Conservation (phyloP, 2,329 filamentous ascomycete genomes). For the Intubia oerlemansii region DNA sequence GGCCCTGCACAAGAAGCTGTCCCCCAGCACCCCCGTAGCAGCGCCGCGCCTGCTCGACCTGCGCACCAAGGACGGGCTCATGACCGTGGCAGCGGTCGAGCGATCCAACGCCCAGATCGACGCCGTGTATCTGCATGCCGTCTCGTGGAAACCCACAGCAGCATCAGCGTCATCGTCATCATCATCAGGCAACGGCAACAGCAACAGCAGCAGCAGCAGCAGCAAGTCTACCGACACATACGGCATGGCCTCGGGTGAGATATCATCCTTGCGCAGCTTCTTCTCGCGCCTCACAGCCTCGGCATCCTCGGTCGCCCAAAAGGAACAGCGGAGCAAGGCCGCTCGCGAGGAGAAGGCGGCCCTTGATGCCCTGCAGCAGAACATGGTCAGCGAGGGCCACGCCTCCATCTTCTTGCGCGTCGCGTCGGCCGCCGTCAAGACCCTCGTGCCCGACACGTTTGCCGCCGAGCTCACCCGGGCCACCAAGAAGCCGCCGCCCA, state of each 20-base stretch:
- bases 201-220: conserved; percentile 3
- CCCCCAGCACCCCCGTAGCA: conserved; percentile 48
- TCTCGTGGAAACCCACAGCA: conserved; percentile 56
- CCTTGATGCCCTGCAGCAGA: conserved; percentile 43
- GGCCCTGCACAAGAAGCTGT: conserved; percentile 63
- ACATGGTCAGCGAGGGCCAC: conserved; percentile 47
- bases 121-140: conserved; percentile 67
- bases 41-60: conserved; percentile 66
- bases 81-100: conserved; percentile 66
- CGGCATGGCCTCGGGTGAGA: conserved; percentile 23
- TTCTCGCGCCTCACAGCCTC: conserved; percentile 49
- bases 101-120: conserved; percentile 83
- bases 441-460: conserved; percentile 50
- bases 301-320: conserved; percentile 20
- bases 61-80: conserved; percentile 66
- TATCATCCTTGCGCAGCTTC: conserved; percentile 52
- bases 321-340: conserved; percentile 27
- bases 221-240: conserved; percentile 26
- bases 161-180: conserved; percentile 8
- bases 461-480: conserved; percentile 78
- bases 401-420: conserved; percentile 78
- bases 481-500: conserved; percentile 92
- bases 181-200: not conserved
- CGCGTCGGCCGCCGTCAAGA: conserved; percentile 64
- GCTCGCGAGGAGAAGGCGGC: conserved; percentile 39